A percentile compares a stretch with the other conserved stretches of the same genome.
Evolutionary conservation across 2,329 filamentous ascomycete genomes (phyloP).

Genomic region (Alternaria sp.): DNA sequence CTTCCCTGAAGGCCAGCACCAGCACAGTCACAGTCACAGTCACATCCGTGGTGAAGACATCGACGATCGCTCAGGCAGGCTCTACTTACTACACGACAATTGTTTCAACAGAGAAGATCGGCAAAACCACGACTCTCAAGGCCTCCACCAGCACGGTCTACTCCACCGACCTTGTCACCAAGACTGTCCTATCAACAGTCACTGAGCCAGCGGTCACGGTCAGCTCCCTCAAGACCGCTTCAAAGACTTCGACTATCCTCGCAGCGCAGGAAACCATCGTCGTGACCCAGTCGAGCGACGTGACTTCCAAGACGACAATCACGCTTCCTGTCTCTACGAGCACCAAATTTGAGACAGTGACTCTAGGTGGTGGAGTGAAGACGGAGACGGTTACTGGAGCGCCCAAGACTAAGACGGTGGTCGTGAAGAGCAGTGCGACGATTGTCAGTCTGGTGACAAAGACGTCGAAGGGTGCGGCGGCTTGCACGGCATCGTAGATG

Average conservation of each 20-base stretch:
- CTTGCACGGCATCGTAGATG: constrained; percentile 7
- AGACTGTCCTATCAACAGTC: constrained; percentile 17
- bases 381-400: constrained; percentile 20
- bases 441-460: constrained; percentile 14
- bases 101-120: constrained; percentile 18
- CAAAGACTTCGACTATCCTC: constrained; percentile 13
- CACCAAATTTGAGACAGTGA: constrained; percentile 19
- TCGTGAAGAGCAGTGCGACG: constrained; percentile 16
- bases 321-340: constrained; percentile 27
- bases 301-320: constrained; percentile 23
- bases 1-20: constrained; percentile 19
- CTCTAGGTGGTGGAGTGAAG: constrained; percentile 10
- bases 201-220: constrained; percentile 24
- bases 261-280: constrained; percentile 16
- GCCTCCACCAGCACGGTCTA: constrained; percentile 19
- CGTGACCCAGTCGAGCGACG: constrained; percentile 8
- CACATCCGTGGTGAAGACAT: constrained; percentile 26
- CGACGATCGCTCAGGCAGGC: constrained; percentile 31
- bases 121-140: constrained; percentile 27
- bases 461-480: constrained; percentile 20
- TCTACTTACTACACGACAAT: constrained; percentile 24
- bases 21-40: constrained; percentile 22
- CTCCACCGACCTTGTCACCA: constrained; percentile 15
- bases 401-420: constrained; percentile 17
- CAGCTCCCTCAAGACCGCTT: constrained; percentile 21